Percentiles rank a stretch among this genome's conserved stretches.
Conservation (phyloP, 1,284 basidiomycete species). For the Moniliella sp. region DNA sequence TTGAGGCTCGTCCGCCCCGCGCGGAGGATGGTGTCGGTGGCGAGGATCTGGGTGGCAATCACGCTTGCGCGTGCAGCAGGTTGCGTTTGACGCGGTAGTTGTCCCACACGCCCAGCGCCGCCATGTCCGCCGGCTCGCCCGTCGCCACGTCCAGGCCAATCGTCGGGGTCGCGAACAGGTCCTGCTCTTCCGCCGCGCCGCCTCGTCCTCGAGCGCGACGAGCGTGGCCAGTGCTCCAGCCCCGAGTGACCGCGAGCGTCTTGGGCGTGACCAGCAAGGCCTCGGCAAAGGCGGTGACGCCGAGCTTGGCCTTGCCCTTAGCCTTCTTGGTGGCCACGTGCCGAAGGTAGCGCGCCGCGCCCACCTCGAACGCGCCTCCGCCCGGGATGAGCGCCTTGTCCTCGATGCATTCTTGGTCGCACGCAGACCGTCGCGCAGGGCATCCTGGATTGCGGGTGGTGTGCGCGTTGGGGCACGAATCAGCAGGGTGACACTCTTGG, state of each 20-base stretch:
- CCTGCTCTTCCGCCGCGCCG: no score
- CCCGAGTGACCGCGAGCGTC: constrained; percentile 82
- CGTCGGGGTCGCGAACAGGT: no score
- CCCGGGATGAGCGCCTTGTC: constrained; percentile 67
- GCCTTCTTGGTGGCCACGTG: constrained; percentile 57
- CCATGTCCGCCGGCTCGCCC: constrained; percentile 88
- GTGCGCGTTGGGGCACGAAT: constrained; percentile 71
- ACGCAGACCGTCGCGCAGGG: constrained; percentile 79
- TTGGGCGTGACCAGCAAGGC: constrained; percentile 85
- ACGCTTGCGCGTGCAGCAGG: constrained; percentile 87
- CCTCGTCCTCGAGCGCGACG: constrained; percentile 76
- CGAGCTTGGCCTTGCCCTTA: constrained; percentile 90
- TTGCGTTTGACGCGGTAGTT: constrained; percentile 96
- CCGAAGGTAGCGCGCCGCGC: constrained; percentile 61
- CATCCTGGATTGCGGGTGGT: constrained; percentile 93
- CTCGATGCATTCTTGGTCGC: constrained; percentile 92
- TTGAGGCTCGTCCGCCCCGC: constrained; percentile 43
- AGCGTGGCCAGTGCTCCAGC: constrained; percentile 91
- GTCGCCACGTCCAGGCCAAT: constrained; percentile 80
- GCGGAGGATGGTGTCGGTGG: constrained; percentile 80
- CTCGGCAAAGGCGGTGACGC: constrained; percentile 89
- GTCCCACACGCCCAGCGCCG: constrained; percentile 88
- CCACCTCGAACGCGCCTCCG: constrained; percentile 87
- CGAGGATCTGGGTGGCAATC: constrained; percentile 82
- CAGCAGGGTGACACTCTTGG: constrained; percentile 81